phyloP scores from a whole-genome alignment of 768 basidiomycete genomes.

The Crucibulum laeve region DNA sequence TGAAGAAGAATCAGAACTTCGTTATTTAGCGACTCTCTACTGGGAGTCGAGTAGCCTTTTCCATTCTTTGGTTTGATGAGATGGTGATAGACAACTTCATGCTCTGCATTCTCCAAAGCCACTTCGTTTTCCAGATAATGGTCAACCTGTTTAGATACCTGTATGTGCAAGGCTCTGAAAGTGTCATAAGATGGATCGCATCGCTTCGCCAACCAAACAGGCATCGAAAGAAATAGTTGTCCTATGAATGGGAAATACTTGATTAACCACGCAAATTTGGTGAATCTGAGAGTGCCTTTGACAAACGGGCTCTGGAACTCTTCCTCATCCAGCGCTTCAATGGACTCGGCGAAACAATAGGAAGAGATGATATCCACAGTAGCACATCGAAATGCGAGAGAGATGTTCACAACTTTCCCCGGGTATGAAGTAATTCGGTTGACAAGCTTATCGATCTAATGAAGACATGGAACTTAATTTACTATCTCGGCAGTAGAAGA shows the following conservation, averaged over 20 bases:
- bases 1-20: constrained; percentile 32
- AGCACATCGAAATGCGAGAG: constrained; percentile 35
- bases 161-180: constrained; percentile 7
- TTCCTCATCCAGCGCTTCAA: constrained; percentile 23
- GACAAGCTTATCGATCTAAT: constrained; percentile 28
- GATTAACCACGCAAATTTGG: constrained; percentile 24
- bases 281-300: constrained; percentile 21
- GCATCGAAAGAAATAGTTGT: constrained; percentile 7
- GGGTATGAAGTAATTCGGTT: constrained; percentile 11
- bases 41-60: neutral
- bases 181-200: constrained; percentile 7
- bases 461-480: neutral
- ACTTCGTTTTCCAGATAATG: constrained; percentile 7
- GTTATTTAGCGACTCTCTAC: constrained; percentile 16
- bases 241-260: constrained; percentile 25
- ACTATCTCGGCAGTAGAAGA: neutral
- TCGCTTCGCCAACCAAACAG: constrained; percentile 7
- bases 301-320: constrained; percentile 31
- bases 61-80: constrained; percentile 1
- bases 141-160: constrained; percentile 11
- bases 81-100: constrained; percentile 16
- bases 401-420: constrained; percentile 25
- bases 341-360: constrained; percentile 32
- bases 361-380: constrained; percentile 39
- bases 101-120: constrained; percentile 7